Evolutionary conservation across 306 rosid species (phyloP).

Genomic region (Hylodesmum podocarpum): DNA sequence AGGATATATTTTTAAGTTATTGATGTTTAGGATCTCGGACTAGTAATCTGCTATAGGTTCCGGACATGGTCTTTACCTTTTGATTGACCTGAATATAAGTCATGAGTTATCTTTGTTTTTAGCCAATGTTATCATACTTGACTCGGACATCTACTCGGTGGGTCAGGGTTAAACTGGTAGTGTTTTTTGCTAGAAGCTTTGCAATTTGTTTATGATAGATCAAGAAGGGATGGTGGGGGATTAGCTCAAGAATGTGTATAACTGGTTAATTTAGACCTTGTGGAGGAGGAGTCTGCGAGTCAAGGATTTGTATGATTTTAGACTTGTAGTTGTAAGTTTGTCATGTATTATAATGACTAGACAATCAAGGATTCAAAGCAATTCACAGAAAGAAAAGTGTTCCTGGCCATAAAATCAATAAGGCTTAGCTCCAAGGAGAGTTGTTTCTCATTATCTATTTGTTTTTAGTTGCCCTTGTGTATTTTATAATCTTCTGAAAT

Average conservation of each 20-base stretch:
- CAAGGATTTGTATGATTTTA: not conserved
- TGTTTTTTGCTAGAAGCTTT: not conserved
- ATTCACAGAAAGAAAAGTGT: not conserved
- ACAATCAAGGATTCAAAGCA: not conserved
- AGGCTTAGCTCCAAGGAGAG: not conserved
- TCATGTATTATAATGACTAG: constrained; percentile 7
- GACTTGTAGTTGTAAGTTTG: constrained; percentile 11
- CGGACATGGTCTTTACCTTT: constrained; percentile 1
- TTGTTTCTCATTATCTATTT: not conserved
- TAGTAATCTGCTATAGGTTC: not conserved
- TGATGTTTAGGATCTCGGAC: constrained; percentile 6
- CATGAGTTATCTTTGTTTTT: not conserved
- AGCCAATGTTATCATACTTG: no score
- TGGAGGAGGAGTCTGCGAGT: not conserved
- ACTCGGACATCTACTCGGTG: no score
- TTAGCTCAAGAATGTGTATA: not conserved
- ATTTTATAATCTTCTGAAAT: not conserved
- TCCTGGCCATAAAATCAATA: not conserved
- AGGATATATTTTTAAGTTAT: not conserved
- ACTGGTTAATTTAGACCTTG: not conserved
- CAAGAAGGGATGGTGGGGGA: not conserved
- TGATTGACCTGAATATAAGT: not conserved
- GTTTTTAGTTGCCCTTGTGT: not conserved
- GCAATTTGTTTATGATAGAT: not conserved
- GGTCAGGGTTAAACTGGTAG: no score